Evolutionary conservation across 768 basidiomycete species (phyloP), one percentile per base, ranked within the genome.

Genomic region (Hygrophorus pudorinus): DNA sequence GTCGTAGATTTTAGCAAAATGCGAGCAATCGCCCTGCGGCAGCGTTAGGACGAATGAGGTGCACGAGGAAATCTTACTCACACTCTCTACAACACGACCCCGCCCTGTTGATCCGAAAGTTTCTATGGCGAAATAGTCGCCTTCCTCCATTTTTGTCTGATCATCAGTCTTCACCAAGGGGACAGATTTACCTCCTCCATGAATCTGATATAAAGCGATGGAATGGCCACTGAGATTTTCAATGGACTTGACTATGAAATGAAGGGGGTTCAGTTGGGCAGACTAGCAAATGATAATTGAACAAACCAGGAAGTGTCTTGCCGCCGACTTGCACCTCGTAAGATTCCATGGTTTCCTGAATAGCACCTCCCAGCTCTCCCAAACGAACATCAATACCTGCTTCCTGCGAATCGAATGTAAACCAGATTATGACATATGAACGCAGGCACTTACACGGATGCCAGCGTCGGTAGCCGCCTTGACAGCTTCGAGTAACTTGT

Each of bases 261-360:
- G 45, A 27, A 39, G 45, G 33, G 42, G 28, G 35, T 47, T 20
- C 18, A 31, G 35, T 29, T 31, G 36, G 24, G 4, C 8, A 14
- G 5, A 20, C 37, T 16, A 14, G 33, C 14, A 44, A 43, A 36
- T 38, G 11, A 35, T 44, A 33, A 43, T 48, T 24, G 24, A 17
- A 10, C 66, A 30, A 30, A 91, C 91, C 89, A 40, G 84, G 90
- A 51, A 80, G 70, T 6, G 81, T 71, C 55, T 90, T 89, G 16
- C 88, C 83, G 11, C 76, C 75, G 14, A 93, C 77, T 55, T 91
- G 89, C 9, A 99, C 94, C 59, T 98, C 96, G 56, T 97, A 97
- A 1, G 87, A 90, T 58, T 97, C 92, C 96, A 99, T 99, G 2
- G 91, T 93, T 60, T 99, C 96, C 62, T 99, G 94, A 44, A 98